Evolutionary conservation across 2,329 filamentous ascomycete species (phyloP).

Genomic region (Trichoderma asperellum): DNA sequence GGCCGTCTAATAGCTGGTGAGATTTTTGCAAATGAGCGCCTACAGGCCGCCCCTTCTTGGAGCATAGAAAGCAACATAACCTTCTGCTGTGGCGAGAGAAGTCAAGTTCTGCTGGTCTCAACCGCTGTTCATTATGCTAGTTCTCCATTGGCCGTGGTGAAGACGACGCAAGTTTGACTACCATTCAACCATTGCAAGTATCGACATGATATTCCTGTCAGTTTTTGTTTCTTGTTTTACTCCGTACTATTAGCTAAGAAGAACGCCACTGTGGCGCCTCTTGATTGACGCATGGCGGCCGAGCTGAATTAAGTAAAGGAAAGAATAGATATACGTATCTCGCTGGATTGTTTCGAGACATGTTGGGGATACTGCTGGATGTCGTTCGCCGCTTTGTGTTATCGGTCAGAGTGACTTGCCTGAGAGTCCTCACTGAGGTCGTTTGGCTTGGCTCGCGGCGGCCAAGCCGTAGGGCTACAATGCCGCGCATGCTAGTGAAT

Average conservation of each 20-base stretch:
- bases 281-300: not conserved
- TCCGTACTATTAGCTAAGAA: not conserved
- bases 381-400: not conserved
- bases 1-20: not conserved
- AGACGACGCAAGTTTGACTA: not conserved
- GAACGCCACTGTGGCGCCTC: not conserved
- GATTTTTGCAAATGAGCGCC: slow-evolving; percentile 14
- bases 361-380: not conserved
- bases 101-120: not conserved
- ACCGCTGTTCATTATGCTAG: not conserved
- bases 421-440: not conserved
- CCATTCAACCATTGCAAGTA: not conserved
- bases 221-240: not conserved
- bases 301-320: not conserved
- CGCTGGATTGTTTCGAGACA: not conserved
- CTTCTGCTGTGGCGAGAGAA: slow-evolving; percentile 6
- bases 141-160: not conserved
- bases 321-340: not conserved
- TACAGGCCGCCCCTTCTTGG: slow-evolving; percentile 9
- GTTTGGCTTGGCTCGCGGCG: not conserved
- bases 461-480: slow-evolving; percentile 7
- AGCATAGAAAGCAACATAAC: not conserved
- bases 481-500: slow-evolving; percentile 6
- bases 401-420: not conserved
- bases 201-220: not conserved